Evolutionary conservation across 352 stramenopile genomes (phyloP).

Genomic region (Elongisporangium undulatum): DNA sequence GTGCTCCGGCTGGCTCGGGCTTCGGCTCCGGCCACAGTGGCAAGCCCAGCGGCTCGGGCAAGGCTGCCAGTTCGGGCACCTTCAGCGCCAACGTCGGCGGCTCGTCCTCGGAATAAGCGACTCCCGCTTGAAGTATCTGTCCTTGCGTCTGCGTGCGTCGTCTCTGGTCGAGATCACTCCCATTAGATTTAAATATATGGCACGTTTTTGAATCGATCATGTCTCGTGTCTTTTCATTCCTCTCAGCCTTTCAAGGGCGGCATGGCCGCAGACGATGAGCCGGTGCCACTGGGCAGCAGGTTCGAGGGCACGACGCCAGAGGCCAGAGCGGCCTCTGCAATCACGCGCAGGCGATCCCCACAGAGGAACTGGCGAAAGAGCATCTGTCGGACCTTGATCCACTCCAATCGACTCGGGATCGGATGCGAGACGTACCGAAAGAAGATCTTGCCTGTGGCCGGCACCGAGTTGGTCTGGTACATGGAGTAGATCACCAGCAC

Average conservation of each 20-base stretch:
- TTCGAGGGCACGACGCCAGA: background rate
- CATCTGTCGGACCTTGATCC: conserved; percentile 29
- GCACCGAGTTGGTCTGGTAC: conserved; percentile 69
- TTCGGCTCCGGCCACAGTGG: background rate
- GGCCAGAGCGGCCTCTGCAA: conserved; percentile 16
- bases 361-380: conserved; percentile 55
- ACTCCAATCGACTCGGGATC: conserved; percentile 29
- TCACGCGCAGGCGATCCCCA: conserved; percentile 29
- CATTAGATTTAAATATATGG: background rate
- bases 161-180: background rate
- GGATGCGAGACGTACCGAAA: conserved; percentile 63
- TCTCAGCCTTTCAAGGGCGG: background rate
- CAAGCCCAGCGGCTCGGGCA: background rate
- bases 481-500: conserved; percentile 74
- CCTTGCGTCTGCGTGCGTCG: background rate
- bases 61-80: background rate
- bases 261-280: background rate
- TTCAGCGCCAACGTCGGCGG: background rate
- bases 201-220: background rate
- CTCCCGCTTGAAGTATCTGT: background rate
- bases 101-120: background rate
- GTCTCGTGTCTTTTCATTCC: background rate
- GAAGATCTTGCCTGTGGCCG: conserved; percentile 38
- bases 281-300: background rate
- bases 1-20: background rate